Evolutionary conservation across 2,329 filamentous ascomycete species (phyloP).

Genomic region (Allantophomopsis cytisporea): DNA sequence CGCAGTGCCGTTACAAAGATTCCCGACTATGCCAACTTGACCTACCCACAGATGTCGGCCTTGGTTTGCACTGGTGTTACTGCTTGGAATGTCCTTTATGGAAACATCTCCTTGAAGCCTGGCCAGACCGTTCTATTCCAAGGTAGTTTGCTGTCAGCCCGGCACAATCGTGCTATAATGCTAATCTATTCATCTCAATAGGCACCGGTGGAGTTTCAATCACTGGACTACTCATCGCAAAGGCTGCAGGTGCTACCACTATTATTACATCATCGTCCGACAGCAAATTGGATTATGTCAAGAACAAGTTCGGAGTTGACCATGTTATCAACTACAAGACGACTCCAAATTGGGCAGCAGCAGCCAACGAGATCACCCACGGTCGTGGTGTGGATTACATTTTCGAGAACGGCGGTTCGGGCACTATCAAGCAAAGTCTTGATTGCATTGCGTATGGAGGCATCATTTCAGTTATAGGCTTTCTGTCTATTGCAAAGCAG

Average conservation of each 20-base stretch:
- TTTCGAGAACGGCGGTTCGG: constrained; percentile 51
- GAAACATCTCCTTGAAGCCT: constrained; percentile 23
- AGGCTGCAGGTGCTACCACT: constrained; percentile 27
- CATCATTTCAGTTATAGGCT: constrained; percentile 29
- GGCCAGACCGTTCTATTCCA: constrained; percentile 24
- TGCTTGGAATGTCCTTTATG: constrained; percentile 33
- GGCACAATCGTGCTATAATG: neutral
- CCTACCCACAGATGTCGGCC: constrained; percentile 27
- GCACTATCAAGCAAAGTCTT: constrained; percentile 42
- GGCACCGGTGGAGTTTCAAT: constrained; percentile 33
- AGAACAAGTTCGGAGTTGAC: constrained; percentile 35
- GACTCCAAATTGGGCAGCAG: constrained; percentile 42
- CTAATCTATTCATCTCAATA: constrained; percentile 7
- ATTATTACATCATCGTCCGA: constrained; percentile 37
- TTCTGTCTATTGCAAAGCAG: constrained; percentile 14
- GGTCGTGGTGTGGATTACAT: constrained; percentile 45
- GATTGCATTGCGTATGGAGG: constrained; percentile 29
- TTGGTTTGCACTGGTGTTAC: constrained; percentile 31
- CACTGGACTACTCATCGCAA: constrained; percentile 29
- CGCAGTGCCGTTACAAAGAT: constrained; percentile 23
- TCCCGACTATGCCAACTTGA: constrained; percentile 30
- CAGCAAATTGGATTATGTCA: constrained; percentile 25
- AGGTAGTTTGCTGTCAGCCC: constrained; percentile 11
- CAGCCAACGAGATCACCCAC: constrained; percentile 33
- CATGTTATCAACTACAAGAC: constrained; percentile 47